phyloP scores from a whole-genome alignment of 148 eudicot species.

The Heliosperma pusillum region DNA sequence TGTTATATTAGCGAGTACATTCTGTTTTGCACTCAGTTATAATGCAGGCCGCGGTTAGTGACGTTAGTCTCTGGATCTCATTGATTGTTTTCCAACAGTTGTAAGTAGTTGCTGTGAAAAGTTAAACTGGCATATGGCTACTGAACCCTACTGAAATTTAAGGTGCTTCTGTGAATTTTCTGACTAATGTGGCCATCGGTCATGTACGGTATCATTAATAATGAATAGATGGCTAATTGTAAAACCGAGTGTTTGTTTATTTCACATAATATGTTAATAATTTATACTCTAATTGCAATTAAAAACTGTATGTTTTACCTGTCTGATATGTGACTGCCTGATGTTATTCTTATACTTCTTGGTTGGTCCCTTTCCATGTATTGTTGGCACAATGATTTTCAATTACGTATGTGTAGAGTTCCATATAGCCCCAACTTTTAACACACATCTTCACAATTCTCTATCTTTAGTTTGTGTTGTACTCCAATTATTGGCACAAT shows the following conservation, averaged over 20 bases:
- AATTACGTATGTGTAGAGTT: not conserved
- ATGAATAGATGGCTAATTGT: not conserved
- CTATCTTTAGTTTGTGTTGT: not conserved
- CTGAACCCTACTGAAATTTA: too few relatives aligned
- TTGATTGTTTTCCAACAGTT: too few relatives aligned
- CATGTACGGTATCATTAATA: too few relatives aligned
- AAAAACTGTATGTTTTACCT: not conserved
- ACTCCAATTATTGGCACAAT: not conserved
- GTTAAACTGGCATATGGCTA: not conserved
- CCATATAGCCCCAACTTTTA: not conserved
- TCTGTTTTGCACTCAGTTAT: not conserved
- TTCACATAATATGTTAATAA: not conserved
- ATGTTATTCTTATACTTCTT: not conserved
- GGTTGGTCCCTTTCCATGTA: not conserved
- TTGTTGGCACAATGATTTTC: not conserved
- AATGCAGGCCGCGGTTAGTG: not conserved
- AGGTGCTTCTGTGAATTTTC: too few relatives aligned
- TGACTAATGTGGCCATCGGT: too few relatives aligned
- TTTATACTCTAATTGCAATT: not conserved
- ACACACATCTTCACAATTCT: slow-evolving; percentile 4
- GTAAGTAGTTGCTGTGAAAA: not conserved
- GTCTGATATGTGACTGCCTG: not conserved
- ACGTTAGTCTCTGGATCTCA: too few relatives aligned
- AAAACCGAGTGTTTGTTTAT: not conserved
- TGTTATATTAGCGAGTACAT: not conserved